These are phyloP conservation scores for Tolypocladium tundrense DNA, from an alignment of 2,329 filamentous ascomycete species.

Conservation along the genomic window DNA sequence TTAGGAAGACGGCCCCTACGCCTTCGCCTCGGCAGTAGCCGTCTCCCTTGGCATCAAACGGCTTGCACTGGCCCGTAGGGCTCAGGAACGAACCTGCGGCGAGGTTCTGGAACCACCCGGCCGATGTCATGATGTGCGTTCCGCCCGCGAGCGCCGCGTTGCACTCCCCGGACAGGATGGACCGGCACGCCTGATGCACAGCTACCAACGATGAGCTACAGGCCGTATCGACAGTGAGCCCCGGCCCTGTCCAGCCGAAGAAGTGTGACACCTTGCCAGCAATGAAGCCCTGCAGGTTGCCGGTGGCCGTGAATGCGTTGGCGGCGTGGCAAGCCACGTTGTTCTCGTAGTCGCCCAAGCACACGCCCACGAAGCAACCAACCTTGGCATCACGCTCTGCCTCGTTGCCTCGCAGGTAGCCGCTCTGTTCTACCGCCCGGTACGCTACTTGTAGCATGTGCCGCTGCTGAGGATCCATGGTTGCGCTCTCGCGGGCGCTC, in stretches of 20 bases:
- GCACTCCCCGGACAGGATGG: constrained; percentile 19
- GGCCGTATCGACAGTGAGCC: constrained; percentile 25
- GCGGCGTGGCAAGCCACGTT: constrained; percentile 25
- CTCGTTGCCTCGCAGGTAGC: constrained; percentile 7
- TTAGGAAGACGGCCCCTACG: constrained; percentile 32
- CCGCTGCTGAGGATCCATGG: constrained; percentile 30
- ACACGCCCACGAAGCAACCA: constrained; percentile 27
- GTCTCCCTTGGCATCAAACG: constrained; percentile 26
- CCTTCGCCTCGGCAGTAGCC: constrained; percentile 46
- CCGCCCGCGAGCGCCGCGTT: constrained; percentile 26
- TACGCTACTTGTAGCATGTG: constrained; percentile 28
- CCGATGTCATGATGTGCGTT: constrained; percentile 24
- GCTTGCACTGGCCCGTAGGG: constrained; percentile 19
- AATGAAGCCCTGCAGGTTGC: constrained; percentile 21
- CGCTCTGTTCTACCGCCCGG: constrained; percentile 23
- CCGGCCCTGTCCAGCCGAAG: constrained; percentile 28
- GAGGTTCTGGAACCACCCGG: constrained; percentile 12
- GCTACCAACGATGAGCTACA: constrained; percentile 26
- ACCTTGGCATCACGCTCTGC: background rate
- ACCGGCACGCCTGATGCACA: constrained; percentile 20
- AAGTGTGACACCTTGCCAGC: constrained; percentile 22
- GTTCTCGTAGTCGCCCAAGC: constrained; percentile 26
- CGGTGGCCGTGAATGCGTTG: constrained; percentile 26
- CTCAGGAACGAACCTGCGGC: constrained; percentile 16
- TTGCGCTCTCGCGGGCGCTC: constrained; percentile 20